Percentiles rank a stretch among this genome's conserved stretches.
Conservation (phyloP, 179 eudicot genomes). For the Beta macrorhiza region DNA sequence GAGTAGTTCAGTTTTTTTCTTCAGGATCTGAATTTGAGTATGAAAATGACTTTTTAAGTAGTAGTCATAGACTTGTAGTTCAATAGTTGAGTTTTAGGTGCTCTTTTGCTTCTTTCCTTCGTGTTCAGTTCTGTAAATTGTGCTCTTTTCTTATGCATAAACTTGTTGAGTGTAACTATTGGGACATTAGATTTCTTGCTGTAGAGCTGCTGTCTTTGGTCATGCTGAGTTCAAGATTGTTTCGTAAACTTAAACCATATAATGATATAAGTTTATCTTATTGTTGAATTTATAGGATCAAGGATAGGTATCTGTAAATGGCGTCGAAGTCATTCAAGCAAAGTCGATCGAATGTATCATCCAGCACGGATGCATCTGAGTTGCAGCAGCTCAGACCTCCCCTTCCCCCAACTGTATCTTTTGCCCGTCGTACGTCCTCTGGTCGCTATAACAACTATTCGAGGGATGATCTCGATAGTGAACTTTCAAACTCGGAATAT, state of each 20-base stretch:
- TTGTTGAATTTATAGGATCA: constrained; percentile 16
- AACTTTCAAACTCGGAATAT: constrained; percentile 52
- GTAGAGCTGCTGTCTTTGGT: not conserved
- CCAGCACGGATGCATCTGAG: constrained; percentile 52
- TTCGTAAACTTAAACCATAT: not conserved
- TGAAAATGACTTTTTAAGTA: not conserved
- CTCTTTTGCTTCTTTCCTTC: not conserved
- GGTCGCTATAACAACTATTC: constrained; percentile 69
- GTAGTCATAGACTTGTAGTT: not conserved
- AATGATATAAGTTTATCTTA: not conserved
- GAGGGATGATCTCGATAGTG: constrained; percentile 77
- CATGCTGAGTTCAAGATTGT: not conserved
- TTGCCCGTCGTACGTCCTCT: constrained; percentile 63
- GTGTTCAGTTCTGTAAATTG: not conserved
- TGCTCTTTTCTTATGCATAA: not conserved
- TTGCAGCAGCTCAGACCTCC: constrained; percentile 55
- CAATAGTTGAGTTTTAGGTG: not conserved
- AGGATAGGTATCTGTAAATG: constrained; percentile 34
- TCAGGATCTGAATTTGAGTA: not conserved
- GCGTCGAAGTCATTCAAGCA: constrained; percentile 61
- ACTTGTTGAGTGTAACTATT: not conserved
- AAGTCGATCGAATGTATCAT: constrained; percentile 48
- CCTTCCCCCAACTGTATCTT: constrained; percentile 52
- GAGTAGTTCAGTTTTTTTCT: not conserved
- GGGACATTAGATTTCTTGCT: too few relatives aligned